Evolutionary conservation across 1,139 yeast genomes (phyloP), one percentile per base, ranked within the genome.

Genomic region (Pichia cactophila): DNA sequence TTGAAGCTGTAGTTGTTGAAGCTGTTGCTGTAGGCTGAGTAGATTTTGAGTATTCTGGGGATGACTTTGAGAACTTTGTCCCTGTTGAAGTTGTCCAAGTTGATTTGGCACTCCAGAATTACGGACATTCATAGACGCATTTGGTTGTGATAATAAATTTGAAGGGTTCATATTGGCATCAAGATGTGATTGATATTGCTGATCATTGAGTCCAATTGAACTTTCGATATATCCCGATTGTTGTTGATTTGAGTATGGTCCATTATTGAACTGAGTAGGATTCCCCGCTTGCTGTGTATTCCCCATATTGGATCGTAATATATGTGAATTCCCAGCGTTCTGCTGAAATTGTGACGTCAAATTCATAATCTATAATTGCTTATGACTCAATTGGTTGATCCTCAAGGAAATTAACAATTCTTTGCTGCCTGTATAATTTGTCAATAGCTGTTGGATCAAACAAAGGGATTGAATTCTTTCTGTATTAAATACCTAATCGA

Each of bases 1-100:
- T 33, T 50, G 48, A 20, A 40, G 44, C 17, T 40, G 49, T 37
- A 42, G 46, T 36, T 36, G 67, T 47, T 60, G 68, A 43, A 54
- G 63, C 20, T 38, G 41, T 23, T 38, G 41, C 16, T 20, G 28
- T 38, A 20, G 12, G 42, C 50, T 55, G 42, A 51, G 48, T 39
- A 41, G 50, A 35, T 44, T 48, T 49, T 50, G 56, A 40, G 41
- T 56, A 44, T 48, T 56, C 42, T 47, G 59, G 26, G 50, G 56
- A 45, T 45, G 56, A 20, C 46, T 42, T 35, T 29, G 50, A 40
- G 47, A 61, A 41, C 43, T 54, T 41, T 50, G 56, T 47, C 52
- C 53, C 14, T 38, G 54, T 52, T 54, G 57, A 45, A 52, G 58
- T 28, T 46, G 49, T 9, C 44, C 49, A 47, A 53, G 59, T 55